phyloP scores from a whole-genome alignment of 441 rosid genomes.

The Syzygium syzygioides region DNA sequence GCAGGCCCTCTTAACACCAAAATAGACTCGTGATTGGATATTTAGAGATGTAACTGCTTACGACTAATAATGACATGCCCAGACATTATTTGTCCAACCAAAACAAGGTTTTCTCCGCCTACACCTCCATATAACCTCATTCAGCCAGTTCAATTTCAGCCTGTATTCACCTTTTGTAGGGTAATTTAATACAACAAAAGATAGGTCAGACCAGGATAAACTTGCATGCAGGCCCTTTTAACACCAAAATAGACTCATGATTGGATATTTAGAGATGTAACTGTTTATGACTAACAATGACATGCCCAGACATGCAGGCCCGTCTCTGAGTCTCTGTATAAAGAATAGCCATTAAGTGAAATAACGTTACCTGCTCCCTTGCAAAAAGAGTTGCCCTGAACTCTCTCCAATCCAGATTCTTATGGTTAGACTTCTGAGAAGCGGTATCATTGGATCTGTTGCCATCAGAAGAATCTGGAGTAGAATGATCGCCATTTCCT shows the following conservation, averaged over 20 bases:
- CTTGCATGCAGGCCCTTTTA: neutral
- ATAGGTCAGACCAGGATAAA: neutral
- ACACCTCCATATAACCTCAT: neutral
- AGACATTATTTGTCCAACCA: neutral
- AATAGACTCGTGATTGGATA: neutral
- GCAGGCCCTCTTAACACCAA: neutral
- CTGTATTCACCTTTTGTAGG: neutral
- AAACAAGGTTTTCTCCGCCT: neutral
- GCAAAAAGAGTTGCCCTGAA: conserved; percentile 76
- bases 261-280: neutral
- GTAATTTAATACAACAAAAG: neutral
- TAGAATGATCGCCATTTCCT: conserved; percentile 44
- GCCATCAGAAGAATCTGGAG: conserved; percentile 37
- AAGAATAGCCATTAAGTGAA: neutral
- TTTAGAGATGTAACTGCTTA: neutral
- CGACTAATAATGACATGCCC: neutral
- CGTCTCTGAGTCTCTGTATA: neutral
- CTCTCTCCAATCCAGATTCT: conserved; percentile 78
- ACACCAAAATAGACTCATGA: neutral
- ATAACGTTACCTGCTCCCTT: conserved; percentile 62
- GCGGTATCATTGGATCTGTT: conserved; percentile 47
- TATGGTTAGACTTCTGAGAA: conserved; percentile 41
- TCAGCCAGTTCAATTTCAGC: neutral
- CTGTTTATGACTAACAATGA: neutral
- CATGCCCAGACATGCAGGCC: neutral